Evolutionary conservation across 371 early-diverging fungal species (phyloP).

Genomic region (Zychaea mexicana): DNA sequence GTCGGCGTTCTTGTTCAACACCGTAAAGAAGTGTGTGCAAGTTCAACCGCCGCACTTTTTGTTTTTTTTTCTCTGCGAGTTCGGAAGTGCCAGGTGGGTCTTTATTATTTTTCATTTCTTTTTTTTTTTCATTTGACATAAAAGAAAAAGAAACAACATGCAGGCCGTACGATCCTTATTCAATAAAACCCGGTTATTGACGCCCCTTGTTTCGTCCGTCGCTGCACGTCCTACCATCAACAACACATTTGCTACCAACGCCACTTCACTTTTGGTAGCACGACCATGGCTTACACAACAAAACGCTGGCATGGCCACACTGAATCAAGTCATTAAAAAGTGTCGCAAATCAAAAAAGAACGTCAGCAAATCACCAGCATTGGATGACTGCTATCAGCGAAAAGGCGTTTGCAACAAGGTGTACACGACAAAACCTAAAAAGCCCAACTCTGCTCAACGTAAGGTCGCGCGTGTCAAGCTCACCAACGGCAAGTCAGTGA

Average conservation of each 20-base stretch:
- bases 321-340: slow-evolving; percentile 94
- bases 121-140: neutral
- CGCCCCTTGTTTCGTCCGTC: no score
- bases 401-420: slow-evolving; percentile 96
- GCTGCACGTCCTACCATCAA: neutral
- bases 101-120: no score
- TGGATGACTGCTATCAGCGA: slow-evolving; percentile 86
- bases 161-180: slow-evolving; percentile 2
- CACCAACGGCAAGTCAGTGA: slow-evolving; percentile 85
- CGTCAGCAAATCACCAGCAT: slow-evolving; percentile 82
- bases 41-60: no score
- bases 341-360: slow-evolving; percentile 74
- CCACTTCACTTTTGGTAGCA: neutral
- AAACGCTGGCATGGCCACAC: slow-evolving; percentile 77
- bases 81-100: no score
- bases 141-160: neutral
- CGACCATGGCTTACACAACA: slow-evolving; percentile 48
- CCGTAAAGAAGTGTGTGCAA: no score
- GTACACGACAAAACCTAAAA: slow-evolving; percentile 91
- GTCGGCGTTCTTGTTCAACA: neutral
- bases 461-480: slow-evolving; percentile 86
- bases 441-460: slow-evolving; percentile 92
- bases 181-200: neutral
- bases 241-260: neutral
- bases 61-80: no score